These are phyloP conservation scores for Debaryomyces robertsiae DNA, from an alignment of 1,139 yeast genomes.

Conservation along the genomic window DNA sequence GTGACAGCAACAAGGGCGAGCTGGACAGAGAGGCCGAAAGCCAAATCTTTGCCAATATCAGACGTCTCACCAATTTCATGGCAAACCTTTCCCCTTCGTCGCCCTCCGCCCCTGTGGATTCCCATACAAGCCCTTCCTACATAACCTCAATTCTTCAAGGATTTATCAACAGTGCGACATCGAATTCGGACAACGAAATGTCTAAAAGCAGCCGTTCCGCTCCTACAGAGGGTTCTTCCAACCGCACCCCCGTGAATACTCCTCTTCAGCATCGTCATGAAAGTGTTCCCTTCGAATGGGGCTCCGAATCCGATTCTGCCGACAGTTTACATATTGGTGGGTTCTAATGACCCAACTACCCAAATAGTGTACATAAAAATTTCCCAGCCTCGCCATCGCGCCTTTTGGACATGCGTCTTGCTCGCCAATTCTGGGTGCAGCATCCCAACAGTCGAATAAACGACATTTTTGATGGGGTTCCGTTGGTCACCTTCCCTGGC, in stretches of 20 bases:
- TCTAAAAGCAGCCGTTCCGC: no score
- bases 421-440: no score
- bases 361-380: neutral
- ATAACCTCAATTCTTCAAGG: conserved; percentile 43
- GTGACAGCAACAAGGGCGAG: conserved; percentile 21
- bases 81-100: conserved; percentile 13
- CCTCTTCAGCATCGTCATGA: no score
- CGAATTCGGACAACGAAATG: neutral
- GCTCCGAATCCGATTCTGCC: neutral
- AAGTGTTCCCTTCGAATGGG: neutral
- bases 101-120: conserved; percentile 7
- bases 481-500: no score
- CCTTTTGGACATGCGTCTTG: neutral
- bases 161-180: conserved; percentile 38
- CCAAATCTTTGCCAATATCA: conserved; percentile 30
- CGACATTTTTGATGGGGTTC: neutral
- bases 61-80: conserved; percentile 29
- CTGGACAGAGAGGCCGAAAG: conserved; percentile 22
- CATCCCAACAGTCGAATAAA: neutral
- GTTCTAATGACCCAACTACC: neutral
- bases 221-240: no score
- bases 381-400: neutral
- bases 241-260: no score
- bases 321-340: conserved; percentile 1
- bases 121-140: conserved; percentile 28